These are phyloP conservation scores for Hapsidospora chrysogenum DNA, from an alignment of 495 filamentous ascomycete species.

Conservation along the genomic window DNA sequence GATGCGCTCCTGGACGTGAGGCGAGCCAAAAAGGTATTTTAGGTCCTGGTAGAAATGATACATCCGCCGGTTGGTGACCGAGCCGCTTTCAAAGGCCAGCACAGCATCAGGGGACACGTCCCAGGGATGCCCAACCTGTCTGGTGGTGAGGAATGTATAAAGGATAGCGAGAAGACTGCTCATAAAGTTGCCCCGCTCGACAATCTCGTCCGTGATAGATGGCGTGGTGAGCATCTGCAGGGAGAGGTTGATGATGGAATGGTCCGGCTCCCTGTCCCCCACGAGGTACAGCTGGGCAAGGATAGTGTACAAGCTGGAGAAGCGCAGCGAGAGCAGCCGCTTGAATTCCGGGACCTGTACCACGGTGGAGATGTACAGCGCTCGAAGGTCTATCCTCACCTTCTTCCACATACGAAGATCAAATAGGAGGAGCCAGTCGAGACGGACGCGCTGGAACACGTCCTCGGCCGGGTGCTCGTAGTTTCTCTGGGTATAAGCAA, in stretches of 20 bases:
- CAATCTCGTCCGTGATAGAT: constrained; percentile 86
- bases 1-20: constrained; percentile 70
- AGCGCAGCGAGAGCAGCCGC: constrained; percentile 78
- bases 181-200: constrained; percentile 89
- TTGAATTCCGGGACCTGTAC: constrained; percentile 93
- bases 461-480: constrained; percentile 61
- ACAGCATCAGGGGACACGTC: constrained; percentile 71
- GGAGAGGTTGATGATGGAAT: constrained; percentile 95
- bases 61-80: constrained; percentile 83
- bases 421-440: constrained; percentile 95
- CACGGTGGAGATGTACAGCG: constrained; percentile 91
- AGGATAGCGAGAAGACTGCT: constrained; percentile 90
- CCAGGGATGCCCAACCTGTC: constrained; percentile 85
- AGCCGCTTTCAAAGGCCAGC: constrained; percentile 80
- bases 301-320: constrained; percentile 85
- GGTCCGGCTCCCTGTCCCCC: constrained; percentile 89
- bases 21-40: constrained; percentile 72
- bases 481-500: constrained; percentile 38
- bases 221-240: constrained; percentile 93
- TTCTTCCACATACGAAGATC: constrained; percentile 95
- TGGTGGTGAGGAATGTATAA: constrained; percentile 90
- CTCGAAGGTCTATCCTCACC: constrained; percentile 72
- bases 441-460: constrained; percentile 66
- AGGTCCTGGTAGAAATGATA: constrained; percentile 94
- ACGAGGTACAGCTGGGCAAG: constrained; percentile 91